These are phyloP conservation scores for Bacidia gigantensis DNA, from an alignment of 495 filamentous ascomycete genomes.

Conservation along the genomic window DNA sequence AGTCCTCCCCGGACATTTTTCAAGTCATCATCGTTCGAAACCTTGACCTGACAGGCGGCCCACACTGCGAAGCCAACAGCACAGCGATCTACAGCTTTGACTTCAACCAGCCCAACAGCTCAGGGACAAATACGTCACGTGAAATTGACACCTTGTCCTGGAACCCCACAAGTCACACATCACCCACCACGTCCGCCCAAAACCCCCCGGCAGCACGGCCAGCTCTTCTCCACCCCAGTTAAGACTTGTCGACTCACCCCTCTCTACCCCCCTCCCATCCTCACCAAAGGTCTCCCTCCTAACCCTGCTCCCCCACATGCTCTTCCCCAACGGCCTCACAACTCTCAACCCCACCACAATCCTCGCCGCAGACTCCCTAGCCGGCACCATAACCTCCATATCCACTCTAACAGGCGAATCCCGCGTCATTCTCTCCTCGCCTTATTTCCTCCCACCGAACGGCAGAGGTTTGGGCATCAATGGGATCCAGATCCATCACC, in stretches of 20 bases:
- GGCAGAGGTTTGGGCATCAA: background rate
- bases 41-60: background rate
- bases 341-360: background rate
- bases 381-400: slow-evolving; percentile 23
- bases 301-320: background rate
- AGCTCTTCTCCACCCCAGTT: too few species aligned
- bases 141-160: too few species aligned
- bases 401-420: slow-evolving; percentile 5
- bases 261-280: background rate
- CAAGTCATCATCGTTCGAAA: background rate
- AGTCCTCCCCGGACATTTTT: background rate
- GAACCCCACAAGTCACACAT: too few species aligned
- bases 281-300: background rate
- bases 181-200: too few species aligned
- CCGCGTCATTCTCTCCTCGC: background rate
- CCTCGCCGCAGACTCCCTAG: slow-evolving; percentile 10
- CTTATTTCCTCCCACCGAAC: background rate
- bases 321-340: background rate
- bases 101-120: too few species aligned
- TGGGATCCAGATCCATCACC: background rate
- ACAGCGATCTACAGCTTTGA: background rate
- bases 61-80: background rate
- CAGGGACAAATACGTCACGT: too few species aligned
- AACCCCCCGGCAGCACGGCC: too few species aligned
- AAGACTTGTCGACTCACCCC: too few species aligned